These are phyloP conservation scores for Leishmania gerbilli DNA, from an alignment of 208 protist species.

Conservation along the genomic window DNA sequence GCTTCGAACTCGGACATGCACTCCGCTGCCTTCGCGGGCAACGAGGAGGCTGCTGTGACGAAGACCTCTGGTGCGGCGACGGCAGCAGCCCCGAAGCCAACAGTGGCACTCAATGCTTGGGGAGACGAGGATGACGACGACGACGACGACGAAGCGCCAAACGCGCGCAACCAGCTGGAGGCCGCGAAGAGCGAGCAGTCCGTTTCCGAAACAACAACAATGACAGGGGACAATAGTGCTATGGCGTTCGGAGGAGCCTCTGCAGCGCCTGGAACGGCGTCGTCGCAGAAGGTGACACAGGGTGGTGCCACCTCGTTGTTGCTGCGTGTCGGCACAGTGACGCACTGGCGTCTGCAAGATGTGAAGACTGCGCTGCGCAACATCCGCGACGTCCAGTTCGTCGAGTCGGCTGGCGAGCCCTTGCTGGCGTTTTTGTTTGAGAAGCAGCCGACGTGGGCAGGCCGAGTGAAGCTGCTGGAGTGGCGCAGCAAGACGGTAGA, in stretches of 20 bases:
- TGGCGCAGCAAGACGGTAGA: slow-evolving; percentile 79
- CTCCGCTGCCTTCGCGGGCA: slow-evolving; percentile 8
- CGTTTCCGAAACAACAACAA: too few relatives aligned
- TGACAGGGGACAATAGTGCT: too few relatives aligned
- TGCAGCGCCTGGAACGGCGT: background rate
- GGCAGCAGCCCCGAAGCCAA: slow-evolving; percentile 17
- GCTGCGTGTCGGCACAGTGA: slow-evolving; percentile 47
- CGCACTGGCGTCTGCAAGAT: slow-evolving; percentile 37
- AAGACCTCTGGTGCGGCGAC: background rate
- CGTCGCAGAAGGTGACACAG: slow-evolving; percentile 1
- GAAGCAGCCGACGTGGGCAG: slow-evolving; percentile 77
- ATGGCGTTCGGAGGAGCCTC: background rate
- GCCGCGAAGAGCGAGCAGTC: background rate
- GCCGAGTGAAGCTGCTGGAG: slow-evolving; percentile 81
- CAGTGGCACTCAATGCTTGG: slow-evolving; percentile 67
- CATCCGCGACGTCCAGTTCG: slow-evolving; percentile 88
- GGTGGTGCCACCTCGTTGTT: slow-evolving; percentile 15
- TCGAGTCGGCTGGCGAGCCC: slow-evolving; percentile 76
- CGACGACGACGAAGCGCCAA: slow-evolving; percentile 26
- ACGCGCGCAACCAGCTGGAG: background rate
- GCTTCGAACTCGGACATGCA: slow-evolving; percentile 2
- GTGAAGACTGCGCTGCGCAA: slow-evolving; percentile 67
- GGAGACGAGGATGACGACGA: slow-evolving; percentile 82
- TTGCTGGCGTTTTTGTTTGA: slow-evolving; percentile 83
- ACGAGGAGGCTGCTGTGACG: slow-evolving; percentile 10